These are phyloP conservation scores for Chaetomiaceae sp. DNA, from an alignment of 2,329 filamentous ascomycete genomes.

Conservation along the genomic window DNA sequence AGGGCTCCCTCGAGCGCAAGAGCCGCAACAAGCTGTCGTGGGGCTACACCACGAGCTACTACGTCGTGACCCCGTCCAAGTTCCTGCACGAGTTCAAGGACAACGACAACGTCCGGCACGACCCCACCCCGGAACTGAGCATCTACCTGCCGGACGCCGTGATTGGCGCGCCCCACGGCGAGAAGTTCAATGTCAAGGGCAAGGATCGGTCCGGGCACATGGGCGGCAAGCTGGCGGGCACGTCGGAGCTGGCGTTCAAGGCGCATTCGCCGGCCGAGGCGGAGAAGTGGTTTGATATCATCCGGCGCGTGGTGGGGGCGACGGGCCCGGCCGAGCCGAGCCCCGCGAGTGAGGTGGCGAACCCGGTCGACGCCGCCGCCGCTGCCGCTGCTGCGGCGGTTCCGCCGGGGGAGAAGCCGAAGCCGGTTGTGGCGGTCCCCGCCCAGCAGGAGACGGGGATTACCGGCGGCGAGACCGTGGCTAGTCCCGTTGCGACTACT, in stretches of 20 bases:
- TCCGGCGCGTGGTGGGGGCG: slow-evolving; percentile 57
- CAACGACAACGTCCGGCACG: slow-evolving; percentile 65
- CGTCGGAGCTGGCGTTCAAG: slow-evolving; percentile 80
- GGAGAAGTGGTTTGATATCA: slow-evolving; percentile 76
- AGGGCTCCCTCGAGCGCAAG: slow-evolving; percentile 86
- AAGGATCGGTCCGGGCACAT: slow-evolving; percentile 83
- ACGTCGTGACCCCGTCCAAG: slow-evolving; percentile 81
- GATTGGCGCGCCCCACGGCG: slow-evolving; percentile 65
- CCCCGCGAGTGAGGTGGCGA: slow-evolving; percentile 31
- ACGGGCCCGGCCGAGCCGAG: slow-evolving; percentile 37
- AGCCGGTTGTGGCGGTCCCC: slow-evolving; percentile 18
- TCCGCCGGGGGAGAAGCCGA: slow-evolving; percentile 25
- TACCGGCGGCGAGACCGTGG: slow-evolving; percentile 15
- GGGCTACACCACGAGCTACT: slow-evolving; percentile 77
- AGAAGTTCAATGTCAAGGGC: slow-evolving; percentile 92
- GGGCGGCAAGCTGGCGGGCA: slow-evolving; percentile 74
- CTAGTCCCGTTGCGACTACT: slow-evolving; percentile 15
- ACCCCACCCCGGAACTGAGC: slow-evolving; percentile 79
- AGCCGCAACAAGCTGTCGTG: slow-evolving; percentile 76
- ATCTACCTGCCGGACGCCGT: slow-evolving; percentile 89
- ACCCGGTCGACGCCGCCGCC: slow-evolving; percentile 21
- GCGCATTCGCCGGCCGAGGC: slow-evolving; percentile 77
- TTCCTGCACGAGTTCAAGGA: slow-evolving; percentile 97
- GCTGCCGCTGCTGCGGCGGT: slow-evolving; percentile 15
- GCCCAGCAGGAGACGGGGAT: slow-evolving; percentile 38